A percentile compares a stretch with the other conserved stretches of the same genome.
Conservation (phyloP, 257 asterid species). For the Apocynum venetum region DNA sequence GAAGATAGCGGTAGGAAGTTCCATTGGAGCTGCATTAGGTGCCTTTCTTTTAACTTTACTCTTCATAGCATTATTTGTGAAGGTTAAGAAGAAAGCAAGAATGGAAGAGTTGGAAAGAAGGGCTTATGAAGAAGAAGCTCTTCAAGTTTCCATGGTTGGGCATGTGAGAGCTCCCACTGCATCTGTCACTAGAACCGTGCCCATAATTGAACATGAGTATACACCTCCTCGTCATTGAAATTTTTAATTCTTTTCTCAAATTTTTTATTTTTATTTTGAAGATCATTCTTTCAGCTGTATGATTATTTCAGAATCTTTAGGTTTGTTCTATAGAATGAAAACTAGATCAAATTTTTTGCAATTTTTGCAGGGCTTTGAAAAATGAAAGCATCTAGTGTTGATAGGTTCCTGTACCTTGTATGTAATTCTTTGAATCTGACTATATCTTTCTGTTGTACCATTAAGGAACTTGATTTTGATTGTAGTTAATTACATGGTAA, state of each 20-base stretch:
- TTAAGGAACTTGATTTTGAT: neutral
- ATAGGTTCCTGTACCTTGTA: constrained; percentile 18
- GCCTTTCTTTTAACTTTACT: constrained; percentile 57
- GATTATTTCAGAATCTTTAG: constrained; percentile 21
- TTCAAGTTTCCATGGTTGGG: constrained; percentile 92
- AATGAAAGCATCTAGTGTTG: constrained; percentile 21
- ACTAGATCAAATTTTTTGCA: neutral
- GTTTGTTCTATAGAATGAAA: constrained; percentile 19
- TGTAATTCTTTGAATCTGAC: constrained; percentile 10
- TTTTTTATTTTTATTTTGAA: neutral
- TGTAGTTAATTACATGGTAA: neutral
- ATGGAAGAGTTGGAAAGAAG: constrained; percentile 80
- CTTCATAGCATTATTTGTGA: constrained; percentile 57
- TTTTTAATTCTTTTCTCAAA: neutral
- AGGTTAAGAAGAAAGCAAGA: constrained; percentile 77
- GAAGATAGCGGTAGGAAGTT: constrained; percentile 58
- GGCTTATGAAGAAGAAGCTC: constrained; percentile 95
- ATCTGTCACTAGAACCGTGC: constrained; percentile 58
- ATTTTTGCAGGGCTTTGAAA: constrained; percentile 15
- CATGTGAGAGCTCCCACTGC: constrained; percentile 85
- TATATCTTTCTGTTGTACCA: neutral
- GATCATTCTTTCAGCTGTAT: constrained; percentile 23
- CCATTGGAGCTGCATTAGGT: constrained; percentile 74
- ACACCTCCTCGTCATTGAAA: constrained; percentile 27
- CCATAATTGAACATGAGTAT: constrained; percentile 56